A percentile compares a stretch with the other conserved stretches of the same genome.
Conservation (phyloP, 305 asterid genomes). For the Striga hermonthica region DNA sequence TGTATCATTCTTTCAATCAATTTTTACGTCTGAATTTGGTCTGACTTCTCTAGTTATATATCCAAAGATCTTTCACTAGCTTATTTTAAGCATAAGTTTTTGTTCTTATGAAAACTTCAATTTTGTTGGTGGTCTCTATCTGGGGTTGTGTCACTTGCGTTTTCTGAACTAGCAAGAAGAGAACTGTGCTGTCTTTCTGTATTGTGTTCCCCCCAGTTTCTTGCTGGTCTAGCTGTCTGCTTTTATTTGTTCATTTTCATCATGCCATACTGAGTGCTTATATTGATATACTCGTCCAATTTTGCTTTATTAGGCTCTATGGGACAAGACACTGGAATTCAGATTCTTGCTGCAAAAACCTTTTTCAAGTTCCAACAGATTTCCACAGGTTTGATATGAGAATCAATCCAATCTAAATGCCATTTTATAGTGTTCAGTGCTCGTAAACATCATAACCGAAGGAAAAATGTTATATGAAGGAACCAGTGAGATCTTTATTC, state of each 20-base stretch:
- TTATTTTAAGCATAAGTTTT: neutral
- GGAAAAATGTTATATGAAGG: constrained; percentile 44
- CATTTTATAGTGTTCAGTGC: constrained; percentile 12
- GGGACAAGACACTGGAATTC: constrained; percentile 92
- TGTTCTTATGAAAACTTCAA: neutral
- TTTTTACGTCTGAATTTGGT: constrained; percentile 10
- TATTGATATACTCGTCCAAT: constrained; percentile 29
- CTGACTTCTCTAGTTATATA: neutral
- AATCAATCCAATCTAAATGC: constrained; percentile 3
- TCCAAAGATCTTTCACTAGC: neutral
- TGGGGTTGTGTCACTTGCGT: constrained; percentile 12
- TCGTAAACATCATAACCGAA: constrained; percentile 22
- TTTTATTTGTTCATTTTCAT: neutral
- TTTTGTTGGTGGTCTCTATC: neutral
- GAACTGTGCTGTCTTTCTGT: constrained; percentile 13
- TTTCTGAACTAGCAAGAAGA: constrained; percentile 17
- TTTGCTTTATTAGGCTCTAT: constrained; percentile 57
- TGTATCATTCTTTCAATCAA: neutral
- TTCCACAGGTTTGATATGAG: constrained; percentile 70
- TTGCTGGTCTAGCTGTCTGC: neutral
- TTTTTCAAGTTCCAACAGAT: constrained; percentile 75
- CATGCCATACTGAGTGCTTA: constrained; percentile 17
- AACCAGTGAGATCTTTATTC: constrained; percentile 60
- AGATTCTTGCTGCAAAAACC: constrained; percentile 90
- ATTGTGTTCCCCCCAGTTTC: neutral